Evolutionary conservation across 2,329 filamentous ascomycete genomes (phyloP).

Genomic region (Fusarium oligoseptatum): DNA sequence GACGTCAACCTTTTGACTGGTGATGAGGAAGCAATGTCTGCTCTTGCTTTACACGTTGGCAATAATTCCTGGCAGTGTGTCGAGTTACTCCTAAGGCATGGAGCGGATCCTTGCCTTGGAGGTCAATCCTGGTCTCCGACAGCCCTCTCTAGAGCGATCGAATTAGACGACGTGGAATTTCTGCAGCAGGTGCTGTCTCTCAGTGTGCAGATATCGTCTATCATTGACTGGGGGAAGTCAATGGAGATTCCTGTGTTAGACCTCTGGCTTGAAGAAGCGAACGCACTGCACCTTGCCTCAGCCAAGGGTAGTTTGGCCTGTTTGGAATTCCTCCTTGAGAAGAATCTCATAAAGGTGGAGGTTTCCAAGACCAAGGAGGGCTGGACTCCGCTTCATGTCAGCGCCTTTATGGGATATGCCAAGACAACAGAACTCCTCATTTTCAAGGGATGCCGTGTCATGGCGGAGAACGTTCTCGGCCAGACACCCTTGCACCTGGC

Average conservation of each 20-base stretch:
- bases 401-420: not conserved
- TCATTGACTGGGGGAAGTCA: not conserved
- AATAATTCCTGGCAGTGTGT: not conserved
- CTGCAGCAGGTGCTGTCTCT: not conserved
- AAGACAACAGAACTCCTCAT: not conserved
- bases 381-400: not conserved
- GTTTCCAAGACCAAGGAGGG: not conserved
- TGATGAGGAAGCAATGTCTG: not conserved
- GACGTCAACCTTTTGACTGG: not conserved
- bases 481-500: not conserved
- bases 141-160: not conserved
- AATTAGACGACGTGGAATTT: not conserved
- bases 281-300: not conserved
- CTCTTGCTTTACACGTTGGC: not conserved
- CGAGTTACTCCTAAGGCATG: not conserved
- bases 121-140: not conserved
- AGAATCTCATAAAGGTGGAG: not conserved
- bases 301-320: not conserved
- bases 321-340: not conserved
- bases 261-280: not conserved
- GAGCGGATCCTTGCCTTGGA: not conserved
- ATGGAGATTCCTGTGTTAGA: not conserved
- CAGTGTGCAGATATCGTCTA: not conserved
- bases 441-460: not conserved
- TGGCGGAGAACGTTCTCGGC: not conserved